phyloP scores from a whole-genome alignment of 2,329 filamentous ascomycete genomes.

The Calonectria ilicicola region DNA sequence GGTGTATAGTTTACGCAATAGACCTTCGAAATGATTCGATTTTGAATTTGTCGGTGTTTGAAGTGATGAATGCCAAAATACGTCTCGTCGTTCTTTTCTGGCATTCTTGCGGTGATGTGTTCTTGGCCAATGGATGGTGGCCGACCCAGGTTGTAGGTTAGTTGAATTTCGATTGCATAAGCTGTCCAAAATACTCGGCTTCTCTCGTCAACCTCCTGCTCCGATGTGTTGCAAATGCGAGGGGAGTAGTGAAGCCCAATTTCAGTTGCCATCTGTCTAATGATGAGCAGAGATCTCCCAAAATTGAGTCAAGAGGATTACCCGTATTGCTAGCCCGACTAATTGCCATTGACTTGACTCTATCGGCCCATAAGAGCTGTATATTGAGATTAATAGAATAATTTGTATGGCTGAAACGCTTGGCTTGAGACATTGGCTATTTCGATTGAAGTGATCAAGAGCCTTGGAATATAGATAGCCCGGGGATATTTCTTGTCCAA shows the following conservation, averaged over 20 bases:
- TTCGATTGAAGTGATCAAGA: neutral
- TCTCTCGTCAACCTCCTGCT: neutral
- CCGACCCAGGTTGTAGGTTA: slow-evolving; percentile 21
- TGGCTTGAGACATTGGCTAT: neutral
- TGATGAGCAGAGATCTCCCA: neutral
- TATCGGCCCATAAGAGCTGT: slow-evolving; percentile 16
- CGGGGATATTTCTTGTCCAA: neutral
- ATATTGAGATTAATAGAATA: slow-evolving; percentile 12
- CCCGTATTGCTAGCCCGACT: slow-evolving; percentile 14
- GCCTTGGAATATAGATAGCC: neutral
- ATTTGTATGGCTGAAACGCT: neutral
- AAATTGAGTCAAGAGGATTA: neutral
- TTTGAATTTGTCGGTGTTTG: slow-evolving; percentile 8
- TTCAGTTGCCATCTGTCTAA: slow-evolving; percentile 1
- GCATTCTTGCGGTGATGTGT: slow-evolving; percentile 15
- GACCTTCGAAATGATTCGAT: neutral
- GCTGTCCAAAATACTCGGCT: slow-evolving; percentile 17
- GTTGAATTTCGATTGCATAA: slow-evolving; percentile 18
- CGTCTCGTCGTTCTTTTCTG: neutral
- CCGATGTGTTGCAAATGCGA: neutral
- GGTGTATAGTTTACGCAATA: neutral
- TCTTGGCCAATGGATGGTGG: slow-evolving; percentile 21
- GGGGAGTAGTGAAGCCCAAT: slow-evolving; percentile 4
- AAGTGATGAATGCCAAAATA: neutral
- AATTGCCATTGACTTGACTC: slow-evolving; percentile 19